A percentile compares a stretch with the other conserved stretches of the same genome.
phyloP scores from a whole-genome alignment of 2,329 filamentous ascomycete genomes.

The Claviceps lovelessii region DNA sequence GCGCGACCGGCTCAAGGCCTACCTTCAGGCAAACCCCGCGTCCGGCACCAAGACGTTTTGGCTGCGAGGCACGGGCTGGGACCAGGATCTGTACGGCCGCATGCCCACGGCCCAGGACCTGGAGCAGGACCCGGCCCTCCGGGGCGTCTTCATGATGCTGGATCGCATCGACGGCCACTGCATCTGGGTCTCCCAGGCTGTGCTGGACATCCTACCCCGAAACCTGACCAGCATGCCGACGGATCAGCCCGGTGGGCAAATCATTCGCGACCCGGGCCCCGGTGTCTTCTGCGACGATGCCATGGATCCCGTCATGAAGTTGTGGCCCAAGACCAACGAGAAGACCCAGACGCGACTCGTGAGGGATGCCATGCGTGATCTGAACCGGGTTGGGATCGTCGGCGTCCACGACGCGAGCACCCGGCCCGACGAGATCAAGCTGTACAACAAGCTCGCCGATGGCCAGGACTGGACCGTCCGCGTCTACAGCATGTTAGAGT shows the following conservation, averaged over 20 bases:
- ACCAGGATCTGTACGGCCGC: slow-evolving; percentile 48
- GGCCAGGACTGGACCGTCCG: slow-evolving; percentile 42
- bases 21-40: slow-evolving; percentile 33
- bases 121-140: slow-evolving; percentile 34
- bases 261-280: slow-evolving; percentile 44
- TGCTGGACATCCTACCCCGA: slow-evolving; percentile 44
- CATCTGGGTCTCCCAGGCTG: slow-evolving; percentile 51
- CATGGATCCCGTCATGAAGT: slow-evolving; percentile 44
- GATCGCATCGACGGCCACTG: slow-evolving; percentile 59
- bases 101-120: slow-evolving; percentile 52
- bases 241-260: slow-evolving; percentile 47
- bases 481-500: slow-evolving; percentile 57
- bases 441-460: slow-evolving; percentile 38
- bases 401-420: slow-evolving; percentile 58
- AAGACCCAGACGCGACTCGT: slow-evolving; percentile 41
- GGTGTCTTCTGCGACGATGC: slow-evolving; percentile 64
- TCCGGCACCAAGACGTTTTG: slow-evolving; percentile 42
- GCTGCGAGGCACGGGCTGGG: slow-evolving; percentile 57
- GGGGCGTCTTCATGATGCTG: slow-evolving; percentile 50
- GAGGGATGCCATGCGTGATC: slow-evolving; percentile 42
- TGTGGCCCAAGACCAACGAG: slow-evolving; percentile 42
- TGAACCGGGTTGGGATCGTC: slow-evolving; percentile 52
- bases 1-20: slow-evolving; percentile 34
- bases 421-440: slow-evolving; percentile 34
- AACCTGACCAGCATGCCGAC: slow-evolving; percentile 24